phyloP scores from a whole-genome alignment of 495 filamentous ascomycete genomes.

The Annulohypoxylon stygium region DNA sequence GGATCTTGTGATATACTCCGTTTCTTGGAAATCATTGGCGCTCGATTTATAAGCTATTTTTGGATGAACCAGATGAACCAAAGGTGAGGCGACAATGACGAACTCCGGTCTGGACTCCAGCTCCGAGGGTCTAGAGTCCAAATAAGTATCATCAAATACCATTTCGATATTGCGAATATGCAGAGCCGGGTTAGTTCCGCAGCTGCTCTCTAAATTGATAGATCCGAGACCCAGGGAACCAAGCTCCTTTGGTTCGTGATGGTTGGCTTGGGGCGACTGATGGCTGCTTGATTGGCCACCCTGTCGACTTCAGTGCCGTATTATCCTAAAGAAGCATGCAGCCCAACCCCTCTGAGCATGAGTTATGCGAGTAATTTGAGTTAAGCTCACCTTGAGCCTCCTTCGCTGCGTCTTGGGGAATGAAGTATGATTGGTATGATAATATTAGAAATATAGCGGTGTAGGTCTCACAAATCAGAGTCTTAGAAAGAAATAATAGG shows the following conservation, averaged over 20 bases:
- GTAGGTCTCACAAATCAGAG: slow-evolving; percentile 1
- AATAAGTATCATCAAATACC: slow-evolving; percentile 33
- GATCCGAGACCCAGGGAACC: slow-evolving; percentile 45
- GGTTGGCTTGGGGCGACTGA: slow-evolving; percentile 32
- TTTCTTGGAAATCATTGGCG: slow-evolving; percentile 19
- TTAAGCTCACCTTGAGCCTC: slow-evolving; percentile 19
- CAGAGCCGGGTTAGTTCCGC: slow-evolving; percentile 25
- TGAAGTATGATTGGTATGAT: slow-evolving; percentile 10
- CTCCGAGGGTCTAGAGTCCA: slow-evolving; percentile 31
- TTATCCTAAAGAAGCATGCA: slow-evolving; percentile 27
- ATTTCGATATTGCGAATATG: slow-evolving; percentile 40
- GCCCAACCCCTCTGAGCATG: slow-evolving; percentile 24
- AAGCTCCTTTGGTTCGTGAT: slow-evolving; percentile 19
- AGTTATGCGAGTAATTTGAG: slow-evolving; percentile 29
- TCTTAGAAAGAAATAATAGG: not conserved
- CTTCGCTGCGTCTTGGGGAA: slow-evolving; percentile 4
- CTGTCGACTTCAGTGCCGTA: slow-evolving; percentile 29
- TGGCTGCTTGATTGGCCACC: slow-evolving; percentile 38
- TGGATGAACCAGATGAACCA: slow-evolving; percentile 30
- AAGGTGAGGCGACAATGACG: slow-evolving; percentile 34
- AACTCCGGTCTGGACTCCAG: slow-evolving; percentile 37
- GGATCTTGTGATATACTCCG: slow-evolving; percentile 20
- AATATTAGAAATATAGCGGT: not conserved
- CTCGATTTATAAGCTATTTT: slow-evolving; percentile 45
- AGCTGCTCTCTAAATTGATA: slow-evolving; percentile 38